Base-by-base conservation (phyloP, 2,329 filamentous ascomycete genomes). In the Xylaria sp. region DNA sequence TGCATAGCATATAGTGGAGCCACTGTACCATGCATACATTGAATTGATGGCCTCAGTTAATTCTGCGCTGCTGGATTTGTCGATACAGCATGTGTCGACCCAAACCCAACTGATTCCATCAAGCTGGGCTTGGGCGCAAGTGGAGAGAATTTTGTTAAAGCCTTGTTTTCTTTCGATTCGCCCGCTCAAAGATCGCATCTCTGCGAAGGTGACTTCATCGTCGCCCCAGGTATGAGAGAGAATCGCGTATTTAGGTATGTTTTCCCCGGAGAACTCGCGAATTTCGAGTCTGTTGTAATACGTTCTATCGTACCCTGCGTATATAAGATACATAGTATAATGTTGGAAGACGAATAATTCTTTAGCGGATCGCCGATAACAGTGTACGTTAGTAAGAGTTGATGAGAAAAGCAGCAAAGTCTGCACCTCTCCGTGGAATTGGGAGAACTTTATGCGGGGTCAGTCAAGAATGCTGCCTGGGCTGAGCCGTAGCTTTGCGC, bases 141-240 rank as follows among this genome's bases (percentile, higher is more conserved):
- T 50, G 47, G 19, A 50, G 17, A 24, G 8, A 24, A 50, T 50
- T 9, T 50, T 50, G 17, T 24, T 50, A 17, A 47, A 47, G 14
- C 42, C 42, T n/a, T 47, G 7, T 50, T 50, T 50, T 12, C 6
- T 50, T 19, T 50, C 19, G 8, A 50, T 6, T 11, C 34, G 11
- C 8, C 34, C 11, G 7, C 11, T 11, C 34, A 2, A 11, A 36
- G 7, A 11, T 19, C 19, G 47, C 19, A 50, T 50, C 17, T 50
- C 47, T 50, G 19, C 6, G 47, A 50, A 24, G 19, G n/a, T 50
- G 6, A 50, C n/a, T 50, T 50, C 47, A 17, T 24, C n/a, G 2
- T 50, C 19, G 8, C 47, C 47, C 47, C 47, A 50, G 17, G 47
- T 50, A 24, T 50, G 47, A 24, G 47, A 50, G 47, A 50, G 47